phyloP scores from a whole-genome alignment of 108 stramenopile species.

The Tribonema minus region DNA sequence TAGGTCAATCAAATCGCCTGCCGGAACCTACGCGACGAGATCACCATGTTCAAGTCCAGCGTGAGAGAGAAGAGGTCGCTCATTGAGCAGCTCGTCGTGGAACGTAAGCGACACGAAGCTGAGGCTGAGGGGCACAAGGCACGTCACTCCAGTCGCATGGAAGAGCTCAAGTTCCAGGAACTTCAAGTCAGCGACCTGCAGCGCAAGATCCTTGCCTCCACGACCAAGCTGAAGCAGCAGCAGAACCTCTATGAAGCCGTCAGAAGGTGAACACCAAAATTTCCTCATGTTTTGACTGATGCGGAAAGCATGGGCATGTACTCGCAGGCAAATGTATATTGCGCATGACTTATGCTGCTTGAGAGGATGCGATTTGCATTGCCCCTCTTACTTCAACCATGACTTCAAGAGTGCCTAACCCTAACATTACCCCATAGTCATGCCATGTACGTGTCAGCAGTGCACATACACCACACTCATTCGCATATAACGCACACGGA shows the following conservation, averaged over 20 bases:
- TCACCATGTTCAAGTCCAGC: constrained; percentile 20
- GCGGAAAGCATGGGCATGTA: no score
- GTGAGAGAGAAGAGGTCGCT: constrained; percentile 18
- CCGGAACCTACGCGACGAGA: constrained; percentile 55
- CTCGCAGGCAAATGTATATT: no score
- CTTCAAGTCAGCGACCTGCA: constrained; percentile 54
- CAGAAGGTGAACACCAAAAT: no score
- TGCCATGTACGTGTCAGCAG: no score
- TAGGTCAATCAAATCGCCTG: constrained; percentile 32
- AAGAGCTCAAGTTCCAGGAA: constrained; percentile 61
- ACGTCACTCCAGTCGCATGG: constrained; percentile 41
- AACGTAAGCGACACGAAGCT: constrained; percentile 46
- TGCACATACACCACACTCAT: no score
- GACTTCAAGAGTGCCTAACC: no score
- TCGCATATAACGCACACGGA: no score
- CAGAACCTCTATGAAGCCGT: constrained; percentile 65
- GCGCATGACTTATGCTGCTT: no score
- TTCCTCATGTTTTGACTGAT: no score
- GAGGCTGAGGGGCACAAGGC: constrained; percentile 48
- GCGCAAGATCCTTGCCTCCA: constrained; percentile 46
- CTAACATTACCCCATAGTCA: no score
- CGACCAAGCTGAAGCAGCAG: constrained; percentile 61
- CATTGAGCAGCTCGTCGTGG: constrained; percentile 40
- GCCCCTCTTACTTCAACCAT: no score
- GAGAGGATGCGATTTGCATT: no score